A percentile compares a stretch with the other conserved stretches of the same genome.
phyloP scores from a whole-genome alignment of 129 eudicot genomes.

The Flaveria robusta region DNA sequence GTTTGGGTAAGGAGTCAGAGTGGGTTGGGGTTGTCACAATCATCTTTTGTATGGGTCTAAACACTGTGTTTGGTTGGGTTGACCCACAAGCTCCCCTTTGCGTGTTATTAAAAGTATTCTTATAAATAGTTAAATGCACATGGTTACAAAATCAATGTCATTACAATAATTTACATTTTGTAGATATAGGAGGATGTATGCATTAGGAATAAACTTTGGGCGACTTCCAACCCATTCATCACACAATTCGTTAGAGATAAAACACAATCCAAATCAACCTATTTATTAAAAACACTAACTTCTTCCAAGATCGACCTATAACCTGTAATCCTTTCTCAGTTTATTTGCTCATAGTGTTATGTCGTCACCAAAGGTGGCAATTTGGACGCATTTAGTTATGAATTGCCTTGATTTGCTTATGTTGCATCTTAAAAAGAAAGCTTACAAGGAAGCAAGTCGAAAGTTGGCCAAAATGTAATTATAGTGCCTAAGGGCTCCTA shows the following conservation, averaged over 20 bases:
- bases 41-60: background rate
- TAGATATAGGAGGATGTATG: background rate
- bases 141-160: background rate
- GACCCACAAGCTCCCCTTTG: background rate
- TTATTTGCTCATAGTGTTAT: background rate
- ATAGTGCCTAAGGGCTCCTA: background rate
- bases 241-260: background rate
- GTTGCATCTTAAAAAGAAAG: background rate
- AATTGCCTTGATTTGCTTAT: background rate
- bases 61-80: background rate
- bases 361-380: background rate
- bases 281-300: background rate
- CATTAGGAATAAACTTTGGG: background rate
- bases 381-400: background rate
- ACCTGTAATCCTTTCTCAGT: background rate
- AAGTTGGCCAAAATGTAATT: background rate
- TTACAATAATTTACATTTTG: background rate
- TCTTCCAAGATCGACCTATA: background rate
- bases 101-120: background rate
- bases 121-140: background rate
- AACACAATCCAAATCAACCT: background rate
- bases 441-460: background rate
- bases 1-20: background rate
- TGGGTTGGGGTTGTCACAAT: background rate
- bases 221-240: background rate